Evolutionary conservation across 352 stramenopile species (phyloP), one percentile per base, ranked within the genome.

Genomic region (Phytophthora chlamydospora): DNA sequence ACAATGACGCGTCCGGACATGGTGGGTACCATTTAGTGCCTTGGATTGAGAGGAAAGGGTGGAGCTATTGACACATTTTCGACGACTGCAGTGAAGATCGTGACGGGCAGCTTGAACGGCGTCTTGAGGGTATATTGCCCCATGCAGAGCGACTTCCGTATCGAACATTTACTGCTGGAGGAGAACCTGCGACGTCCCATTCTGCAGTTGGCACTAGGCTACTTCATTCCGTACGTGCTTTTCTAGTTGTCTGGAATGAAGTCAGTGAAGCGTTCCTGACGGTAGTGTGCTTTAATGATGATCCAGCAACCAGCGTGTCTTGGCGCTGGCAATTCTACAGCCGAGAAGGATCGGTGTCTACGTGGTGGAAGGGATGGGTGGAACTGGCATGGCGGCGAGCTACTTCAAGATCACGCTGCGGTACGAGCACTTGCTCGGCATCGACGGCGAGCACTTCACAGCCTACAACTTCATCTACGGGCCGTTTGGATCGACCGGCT

Each of bases 401-500:
- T 96, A 95, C 73, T 94, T 92, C 65, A 87, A 89, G 39, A 64
- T 96, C 42, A 75, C 81, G 13, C 80, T 86, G 36, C 76, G 81
- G 17, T 97, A 97, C 62, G 80, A 95, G 56, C 90, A 97, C 62
- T 51, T 84, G 24, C 75, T 97, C 19, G 90, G 90, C 21, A 72
- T 95, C 56, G 89, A 96, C 46, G 89, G 89, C n/a, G 77, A 89
- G 58, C 88, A 96, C 55, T 98, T 98, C 51, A 97, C 90, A 33
- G 87, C 91, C 1, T 96, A 80, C 77, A 98, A 96, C 57, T 94
- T 98, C 80, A 71, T 91, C 53, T 66, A 72, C 41, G 91, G 91
- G 3, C 65, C 81, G 7, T 98, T 97, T 61, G 90, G 89, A 12
- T 73, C 59, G 4, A 10, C 31, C 6, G 62, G 19, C 13, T 61